phyloP scores from a whole-genome alignment of 352 stramenopile species.

The Elongisporangium anandrum region DNA sequence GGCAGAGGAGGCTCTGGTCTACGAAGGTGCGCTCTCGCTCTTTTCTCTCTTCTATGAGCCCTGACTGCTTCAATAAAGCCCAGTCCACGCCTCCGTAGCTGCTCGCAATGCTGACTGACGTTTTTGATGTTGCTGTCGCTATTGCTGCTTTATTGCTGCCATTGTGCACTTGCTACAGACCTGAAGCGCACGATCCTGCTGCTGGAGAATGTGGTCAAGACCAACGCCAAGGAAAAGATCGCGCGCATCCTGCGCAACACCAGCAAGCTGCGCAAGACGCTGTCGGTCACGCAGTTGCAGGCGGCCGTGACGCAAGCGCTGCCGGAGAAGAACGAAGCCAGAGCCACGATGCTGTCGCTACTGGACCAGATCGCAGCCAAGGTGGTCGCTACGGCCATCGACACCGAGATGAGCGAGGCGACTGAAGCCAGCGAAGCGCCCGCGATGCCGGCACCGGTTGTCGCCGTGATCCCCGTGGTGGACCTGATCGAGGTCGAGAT shows the following conservation, averaged over 20 bases:
- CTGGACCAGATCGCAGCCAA: constrained; percentile 44
- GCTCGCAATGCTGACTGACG: neutral
- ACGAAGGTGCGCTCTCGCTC: constrained; percentile 36
- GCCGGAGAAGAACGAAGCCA: constrained; percentile 59
- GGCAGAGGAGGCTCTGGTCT: constrained; percentile 55
- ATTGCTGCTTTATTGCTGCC: constrained; percentile 4
- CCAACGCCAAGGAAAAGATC: constrained; percentile 84
- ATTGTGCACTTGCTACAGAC: constrained; percentile 39
- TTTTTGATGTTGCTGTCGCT: constrained; percentile 1
- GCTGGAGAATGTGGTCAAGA: constrained; percentile 75
- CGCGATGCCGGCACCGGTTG: constrained; percentile 6
- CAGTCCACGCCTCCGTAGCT: neutral
- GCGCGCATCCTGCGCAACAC: constrained; percentile 73
- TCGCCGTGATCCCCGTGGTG: constrained; percentile 36
- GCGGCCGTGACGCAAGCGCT: constrained; percentile 58
- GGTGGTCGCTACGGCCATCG: constrained; percentile 18
- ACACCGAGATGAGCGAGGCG: constrained; percentile 62
- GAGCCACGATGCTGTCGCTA: constrained; percentile 41
- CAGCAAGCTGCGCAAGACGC: constrained; percentile 74
- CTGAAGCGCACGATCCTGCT: constrained; percentile 69
- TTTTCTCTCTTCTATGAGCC: neutral
- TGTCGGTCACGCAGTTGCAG: constrained; percentile 57
- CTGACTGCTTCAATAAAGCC: too few species aligned
- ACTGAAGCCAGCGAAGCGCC: constrained; percentile 7
- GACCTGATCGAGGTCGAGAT: constrained; percentile 85